These are phyloP conservation scores for Schizosaccharomyces osmophilus DNA, from an alignment of 805 yeast species.

Conservation along the genomic window DNA sequence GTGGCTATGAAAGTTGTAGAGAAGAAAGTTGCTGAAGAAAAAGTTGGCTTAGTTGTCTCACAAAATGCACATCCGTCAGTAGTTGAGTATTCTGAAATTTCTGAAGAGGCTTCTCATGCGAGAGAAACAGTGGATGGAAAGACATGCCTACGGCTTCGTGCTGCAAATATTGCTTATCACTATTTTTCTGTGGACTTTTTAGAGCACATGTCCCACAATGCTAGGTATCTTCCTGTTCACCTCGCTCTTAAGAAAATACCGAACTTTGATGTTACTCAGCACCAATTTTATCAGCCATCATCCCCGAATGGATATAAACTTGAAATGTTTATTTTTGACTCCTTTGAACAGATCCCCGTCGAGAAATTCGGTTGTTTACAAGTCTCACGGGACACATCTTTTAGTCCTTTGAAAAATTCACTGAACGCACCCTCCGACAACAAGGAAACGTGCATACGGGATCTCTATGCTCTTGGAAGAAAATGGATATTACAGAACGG, in stretches of 20 bases:
- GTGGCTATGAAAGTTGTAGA: conserved; percentile 88
- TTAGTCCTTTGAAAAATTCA: conserved; percentile 83
- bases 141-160: conserved; percentile 42
- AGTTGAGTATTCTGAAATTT: conserved; percentile 82
- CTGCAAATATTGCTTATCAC: conserved; percentile 94
- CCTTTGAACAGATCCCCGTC: conserved; percentile 55
- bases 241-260: conserved; percentile 80
- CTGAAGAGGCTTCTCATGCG: conserved; percentile 38
- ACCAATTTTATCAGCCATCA: conserved; percentile 31
- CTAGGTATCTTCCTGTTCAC: conserved; percentile 51
- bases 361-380: conserved; percentile 70
- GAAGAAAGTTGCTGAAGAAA: conserved; percentile 64
- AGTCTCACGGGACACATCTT: conserved; percentile 64
- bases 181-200: conserved; percentile 70
- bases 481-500: conserved; percentile 53
- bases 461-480: conserved; percentile 41
- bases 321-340: conserved; percentile 93
- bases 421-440: conserved; percentile 62
- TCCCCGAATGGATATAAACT: conserved; percentile 76
- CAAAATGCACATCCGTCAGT: conserved; percentile 49
- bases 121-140: conserved; percentile 17
- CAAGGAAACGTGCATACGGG: conserved; percentile 53
- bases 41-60: conserved; percentile 71
- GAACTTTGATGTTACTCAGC: conserved; percentile 23
- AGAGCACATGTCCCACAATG: conserved; percentile 18